Evolutionary conservation across 768 basidiomycete species (phyloP).

Genomic region (Rhodotorula graminis): DNA sequence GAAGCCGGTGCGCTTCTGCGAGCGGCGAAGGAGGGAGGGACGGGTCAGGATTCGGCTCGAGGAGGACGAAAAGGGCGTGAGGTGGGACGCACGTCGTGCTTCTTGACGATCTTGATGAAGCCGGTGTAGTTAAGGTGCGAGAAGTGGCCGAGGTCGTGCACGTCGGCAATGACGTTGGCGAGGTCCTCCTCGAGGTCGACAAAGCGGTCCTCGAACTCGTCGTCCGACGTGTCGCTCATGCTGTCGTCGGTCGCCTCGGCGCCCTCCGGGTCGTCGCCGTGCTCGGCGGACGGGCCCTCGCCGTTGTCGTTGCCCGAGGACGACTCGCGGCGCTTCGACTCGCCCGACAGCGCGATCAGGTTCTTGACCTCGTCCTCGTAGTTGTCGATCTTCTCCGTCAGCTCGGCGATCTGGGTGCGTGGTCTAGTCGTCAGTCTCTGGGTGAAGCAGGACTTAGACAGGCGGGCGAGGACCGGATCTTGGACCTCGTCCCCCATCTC

Average conservation of each 20-base stretch:
- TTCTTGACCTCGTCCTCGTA: slow-evolving; percentile 75
- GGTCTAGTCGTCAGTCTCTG: no score
- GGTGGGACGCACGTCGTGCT: slow-evolving; percentile 69
- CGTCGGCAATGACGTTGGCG: slow-evolving; percentile 79
- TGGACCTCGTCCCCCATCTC: no score
- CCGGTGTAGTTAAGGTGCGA: slow-evolving; percentile 98
- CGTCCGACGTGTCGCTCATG: slow-evolving; percentile 52
- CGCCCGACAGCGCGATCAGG: slow-evolving; percentile 58
- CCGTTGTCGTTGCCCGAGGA: slow-evolving; percentile 43
- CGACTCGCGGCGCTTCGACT: slow-evolving; percentile 36
- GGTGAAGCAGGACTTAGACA: no score
- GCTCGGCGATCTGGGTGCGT: slow-evolving; percentile 60
- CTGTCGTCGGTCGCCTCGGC: slow-evolving; percentile 46
- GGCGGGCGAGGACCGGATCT: no score
- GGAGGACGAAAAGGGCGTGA: no score
- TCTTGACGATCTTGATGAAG: slow-evolving; percentile 98
- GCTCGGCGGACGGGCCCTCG: slow-evolving; percentile 53
- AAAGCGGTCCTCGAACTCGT: slow-evolving; percentile 73
- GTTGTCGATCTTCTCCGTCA: slow-evolving; percentile 71
- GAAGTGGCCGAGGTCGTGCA: slow-evolving; percentile 60
- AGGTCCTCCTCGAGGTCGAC: slow-evolving; percentile 86
- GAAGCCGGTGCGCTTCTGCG: slow-evolving; percentile 83
- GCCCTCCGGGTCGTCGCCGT: slow-evolving; percentile 51
- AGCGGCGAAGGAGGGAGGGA: not conserved
- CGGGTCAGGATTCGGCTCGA: not conserved